These are phyloP conservation scores for Scedosporium apiospermum DNA, from an alignment of 2,329 filamentous ascomycete species.

Conservation along the genomic window DNA sequence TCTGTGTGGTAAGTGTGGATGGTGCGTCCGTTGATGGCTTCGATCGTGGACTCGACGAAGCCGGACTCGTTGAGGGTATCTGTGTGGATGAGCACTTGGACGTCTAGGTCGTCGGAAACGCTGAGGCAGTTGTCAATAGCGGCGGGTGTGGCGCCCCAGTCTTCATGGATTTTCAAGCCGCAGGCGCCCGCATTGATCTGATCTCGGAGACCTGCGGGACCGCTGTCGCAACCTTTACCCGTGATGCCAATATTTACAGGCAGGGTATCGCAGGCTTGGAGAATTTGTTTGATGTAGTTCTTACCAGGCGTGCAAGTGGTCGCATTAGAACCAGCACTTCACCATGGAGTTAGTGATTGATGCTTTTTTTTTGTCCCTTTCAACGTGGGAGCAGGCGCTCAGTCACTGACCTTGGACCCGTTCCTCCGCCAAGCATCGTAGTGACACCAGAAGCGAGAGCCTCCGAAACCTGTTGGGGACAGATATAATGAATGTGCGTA, in stretches of 20 bases:
- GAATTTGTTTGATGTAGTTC: constrained; percentile 77
- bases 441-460: constrained; percentile 79
- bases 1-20: constrained; percentile 98
- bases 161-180: constrained; percentile 89
- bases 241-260: constrained; percentile 88
- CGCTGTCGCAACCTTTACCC: constrained; percentile 84
- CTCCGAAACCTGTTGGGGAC: constrained; percentile 82
- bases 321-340: constrained; percentile 74
- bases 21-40: constrained; percentile 73
- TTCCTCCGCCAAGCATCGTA: constrained; percentile 83
- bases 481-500: constrained; percentile 89
- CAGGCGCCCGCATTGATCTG: constrained; percentile 77
- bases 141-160: constrained; percentile 87
- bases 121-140: constrained; percentile 80
- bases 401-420: constrained; percentile 63
- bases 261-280: constrained; percentile 72
- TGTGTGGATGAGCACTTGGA: constrained; percentile 91
- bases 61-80: constrained; percentile 95
- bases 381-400: neutral
- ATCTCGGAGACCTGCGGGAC: constrained; percentile 60
- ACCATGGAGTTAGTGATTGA: constrained; percentile 13
- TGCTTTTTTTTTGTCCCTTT: neutral
- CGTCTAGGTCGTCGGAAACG: constrained; percentile 83
- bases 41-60: constrained; percentile 88
- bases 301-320: constrained; percentile 89